phyloP scores from a whole-genome alignment of 2,329 filamentous ascomycete species.

The Fusarium sp. region DNA sequence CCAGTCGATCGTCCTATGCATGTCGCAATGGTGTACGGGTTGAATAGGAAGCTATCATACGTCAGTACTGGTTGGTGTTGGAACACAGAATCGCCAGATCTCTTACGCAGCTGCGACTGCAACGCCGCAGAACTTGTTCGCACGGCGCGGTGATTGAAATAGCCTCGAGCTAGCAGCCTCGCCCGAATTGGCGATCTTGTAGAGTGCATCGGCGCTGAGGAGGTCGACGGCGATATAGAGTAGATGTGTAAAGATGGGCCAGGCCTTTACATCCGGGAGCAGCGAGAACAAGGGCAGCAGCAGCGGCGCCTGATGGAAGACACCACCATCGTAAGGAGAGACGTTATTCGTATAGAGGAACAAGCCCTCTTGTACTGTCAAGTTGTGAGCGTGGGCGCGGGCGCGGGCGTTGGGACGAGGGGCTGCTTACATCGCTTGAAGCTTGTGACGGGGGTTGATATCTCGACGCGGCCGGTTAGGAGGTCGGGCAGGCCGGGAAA shows the following conservation, averaged over 20 bases:
- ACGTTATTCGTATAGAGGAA: constrained; percentile 98
- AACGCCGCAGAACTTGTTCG: constrained; percentile 81
- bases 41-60: constrained; percentile 84
- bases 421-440: constrained; percentile 89
- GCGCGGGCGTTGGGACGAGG: neutral
- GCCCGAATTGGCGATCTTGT: constrained; percentile 84
- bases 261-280: constrained; percentile 78
- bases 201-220: constrained; percentile 84
- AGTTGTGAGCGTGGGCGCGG: constrained; percentile 14
- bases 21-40: constrained; percentile 92
- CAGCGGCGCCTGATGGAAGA: constrained; percentile 86
- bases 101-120: constrained; percentile 84
- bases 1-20: constrained; percentile 92
- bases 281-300: constrained; percentile 93
- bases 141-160: constrained; percentile 84
- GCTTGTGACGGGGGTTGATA: constrained; percentile 96
- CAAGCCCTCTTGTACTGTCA: constrained; percentile 85
- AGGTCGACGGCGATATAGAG: constrained; percentile 88
- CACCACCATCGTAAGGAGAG: constrained; percentile 96
- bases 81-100: constrained; percentile 8
- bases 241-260: constrained; percentile 82
- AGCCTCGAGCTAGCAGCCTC: constrained; percentile 81
- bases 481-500: constrained; percentile 90
- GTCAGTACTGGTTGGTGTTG: constrained; percentile 28
- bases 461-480: constrained; percentile 91